Evolutionary conservation across 202 grass and related monocot species (phyloP).

Genomic region (Musa balbisiana): DNA sequence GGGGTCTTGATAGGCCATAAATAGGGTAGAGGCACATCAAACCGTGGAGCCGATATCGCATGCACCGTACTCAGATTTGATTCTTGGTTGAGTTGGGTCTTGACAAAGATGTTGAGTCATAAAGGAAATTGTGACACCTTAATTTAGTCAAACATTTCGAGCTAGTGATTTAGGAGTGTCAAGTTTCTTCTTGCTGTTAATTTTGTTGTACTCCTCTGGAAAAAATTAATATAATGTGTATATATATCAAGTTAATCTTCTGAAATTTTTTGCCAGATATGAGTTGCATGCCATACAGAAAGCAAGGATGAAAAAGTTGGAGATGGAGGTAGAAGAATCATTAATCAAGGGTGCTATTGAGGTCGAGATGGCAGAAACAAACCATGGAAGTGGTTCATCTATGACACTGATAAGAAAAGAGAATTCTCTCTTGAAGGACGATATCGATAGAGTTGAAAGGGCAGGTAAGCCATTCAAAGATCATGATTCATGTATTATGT

Average conservation of each 20-base stretch:
- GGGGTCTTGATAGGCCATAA: too few relatives aligned
- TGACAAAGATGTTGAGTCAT: too few relatives aligned
- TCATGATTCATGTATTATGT: not conserved
- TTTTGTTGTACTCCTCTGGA: not conserved
- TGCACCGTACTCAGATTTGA: too few relatives aligned
- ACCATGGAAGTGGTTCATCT: slow-evolving; percentile 27
- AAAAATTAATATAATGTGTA: not conserved
- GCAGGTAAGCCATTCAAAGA: not conserved
- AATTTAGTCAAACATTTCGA: too few relatives aligned
- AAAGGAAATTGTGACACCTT: too few relatives aligned
- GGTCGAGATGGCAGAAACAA: slow-evolving; percentile 86
- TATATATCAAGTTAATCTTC: slow-evolving; percentile 6
- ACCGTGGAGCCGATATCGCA: too few relatives aligned
- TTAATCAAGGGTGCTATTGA: slow-evolving; percentile 41
- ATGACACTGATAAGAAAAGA: slow-evolving; percentile 7
- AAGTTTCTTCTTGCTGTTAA: not conserved
- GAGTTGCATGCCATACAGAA: slow-evolving; percentile 69
- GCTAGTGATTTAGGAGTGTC: too few relatives aligned
- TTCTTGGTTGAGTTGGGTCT: too few relatives aligned
- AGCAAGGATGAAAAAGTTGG: slow-evolving; percentile 57
- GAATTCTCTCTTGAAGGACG: not conserved
- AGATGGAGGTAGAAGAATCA: slow-evolving; percentile 32
- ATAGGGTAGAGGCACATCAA: too few relatives aligned
- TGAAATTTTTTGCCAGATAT: slow-evolving; percentile 44
- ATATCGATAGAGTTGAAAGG: not conserved